phyloP scores from a whole-genome alignment of 179 eudicot genomes.

The Beta corolliflora region DNA sequence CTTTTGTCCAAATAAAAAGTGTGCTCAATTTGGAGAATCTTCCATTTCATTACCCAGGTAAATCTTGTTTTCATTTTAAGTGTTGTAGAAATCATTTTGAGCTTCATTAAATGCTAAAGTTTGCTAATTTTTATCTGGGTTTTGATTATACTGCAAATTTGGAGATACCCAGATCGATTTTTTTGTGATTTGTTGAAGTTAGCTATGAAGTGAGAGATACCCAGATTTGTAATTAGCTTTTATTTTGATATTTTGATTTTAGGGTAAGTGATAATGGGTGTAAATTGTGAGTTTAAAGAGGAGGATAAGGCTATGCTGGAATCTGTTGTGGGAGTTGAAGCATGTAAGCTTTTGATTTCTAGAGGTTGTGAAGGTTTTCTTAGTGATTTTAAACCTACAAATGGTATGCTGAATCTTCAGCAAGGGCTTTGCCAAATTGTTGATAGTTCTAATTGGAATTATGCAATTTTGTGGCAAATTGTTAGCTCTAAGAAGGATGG shows the following conservation, averaged over 20 bases:
- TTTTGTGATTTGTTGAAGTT: constrained; percentile 20
- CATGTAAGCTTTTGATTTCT: constrained; percentile 53
- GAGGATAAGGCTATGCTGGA: constrained; percentile 66
- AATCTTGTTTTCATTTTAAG: neutral
- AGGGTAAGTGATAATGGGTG: constrained; percentile 44
- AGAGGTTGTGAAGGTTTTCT: constrained; percentile 35
- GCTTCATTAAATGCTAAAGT: neutral
- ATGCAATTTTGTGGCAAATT: constrained; percentile 12
- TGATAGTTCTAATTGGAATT: constrained; percentile 16
- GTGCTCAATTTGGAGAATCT: constrained; percentile 5
- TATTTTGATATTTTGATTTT: constrained; percentile 6
- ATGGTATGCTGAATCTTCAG: constrained; percentile 15
- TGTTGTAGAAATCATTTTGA: constrained; percentile 1
- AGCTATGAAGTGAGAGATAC: constrained; percentile 19
- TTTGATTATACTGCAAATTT: constrained; percentile 13
- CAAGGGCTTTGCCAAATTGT: constrained; percentile 20
- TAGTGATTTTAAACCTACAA: neutral
- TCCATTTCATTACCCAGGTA: constrained; percentile 12
- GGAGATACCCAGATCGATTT: constrained; percentile 15
- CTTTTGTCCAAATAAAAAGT: neutral
- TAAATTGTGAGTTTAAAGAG: constrained; percentile 49
- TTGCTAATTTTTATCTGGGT: neutral
- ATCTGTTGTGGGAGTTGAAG: constrained; percentile 67
- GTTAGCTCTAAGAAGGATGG: constrained; percentile 19
- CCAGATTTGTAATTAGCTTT: constrained; percentile 23